phyloP scores from a whole-genome alignment of 2,329 filamentous ascomycete genomes.

The Colletotrichum filicis region DNA sequence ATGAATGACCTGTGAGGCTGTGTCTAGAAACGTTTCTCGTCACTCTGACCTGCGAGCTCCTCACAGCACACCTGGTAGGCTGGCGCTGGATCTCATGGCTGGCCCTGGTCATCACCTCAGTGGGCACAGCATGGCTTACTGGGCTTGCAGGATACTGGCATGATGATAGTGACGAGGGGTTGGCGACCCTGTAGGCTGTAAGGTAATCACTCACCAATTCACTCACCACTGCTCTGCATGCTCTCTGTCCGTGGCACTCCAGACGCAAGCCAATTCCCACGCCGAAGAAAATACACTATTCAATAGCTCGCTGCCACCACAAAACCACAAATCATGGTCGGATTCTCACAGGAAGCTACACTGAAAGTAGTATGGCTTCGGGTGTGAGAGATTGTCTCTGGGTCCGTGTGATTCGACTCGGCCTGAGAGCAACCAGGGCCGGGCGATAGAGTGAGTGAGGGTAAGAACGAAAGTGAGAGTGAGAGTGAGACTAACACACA shows the following conservation, averaged over 20 bases:
- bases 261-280: constrained; percentile 21
- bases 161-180: background rate
- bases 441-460: background rate
- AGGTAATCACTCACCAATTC: background rate
- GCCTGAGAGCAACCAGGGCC: background rate
- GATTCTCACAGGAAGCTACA: constrained; percentile 13
- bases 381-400: background rate
- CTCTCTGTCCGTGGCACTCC: constrained; percentile 10
- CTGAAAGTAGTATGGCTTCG: constrained; percentile 15
- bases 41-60: background rate
- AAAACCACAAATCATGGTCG: background rate
- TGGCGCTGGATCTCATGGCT: background rate
- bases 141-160: background rate
- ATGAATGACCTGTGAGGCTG: background rate
- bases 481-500: constrained; percentile 16
- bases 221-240: background rate
- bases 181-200: background rate
- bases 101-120: background rate
- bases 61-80: background rate
- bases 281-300: background rate
- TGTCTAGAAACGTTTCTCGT: constrained; percentile 14
- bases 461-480: background rate
- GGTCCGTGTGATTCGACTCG: background rate
- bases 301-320: background rate
- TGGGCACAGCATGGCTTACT: background rate